These are phyloP conservation scores for Schizophyllum amplum DNA, from an alignment of 1,284 basidiomycete genomes.

Conservation along the genomic window DNA sequence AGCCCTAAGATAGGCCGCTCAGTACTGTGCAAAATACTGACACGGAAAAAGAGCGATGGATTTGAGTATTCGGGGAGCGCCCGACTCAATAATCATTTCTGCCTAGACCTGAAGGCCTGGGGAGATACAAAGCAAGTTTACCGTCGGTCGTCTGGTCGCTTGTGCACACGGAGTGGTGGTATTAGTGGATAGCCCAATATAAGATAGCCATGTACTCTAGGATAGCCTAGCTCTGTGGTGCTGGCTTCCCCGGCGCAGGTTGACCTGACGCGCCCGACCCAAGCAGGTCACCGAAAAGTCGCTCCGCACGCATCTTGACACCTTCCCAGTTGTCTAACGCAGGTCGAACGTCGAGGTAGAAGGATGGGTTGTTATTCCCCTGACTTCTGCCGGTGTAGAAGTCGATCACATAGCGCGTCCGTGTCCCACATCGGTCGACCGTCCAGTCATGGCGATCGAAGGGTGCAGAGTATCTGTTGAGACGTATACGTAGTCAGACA, in stretches of 20 bases:
- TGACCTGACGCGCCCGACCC: not conserved
- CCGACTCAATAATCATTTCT: too few species aligned
- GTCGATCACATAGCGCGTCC: constrained; percentile 93
- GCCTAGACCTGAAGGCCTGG: too few species aligned
- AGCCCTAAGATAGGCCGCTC: too few species aligned
- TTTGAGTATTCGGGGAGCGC: too few species aligned
- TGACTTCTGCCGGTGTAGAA: constrained; percentile 87
- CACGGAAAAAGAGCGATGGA: too few species aligned
- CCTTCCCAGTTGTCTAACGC: constrained; percentile 91
- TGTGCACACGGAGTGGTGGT: not conserved
- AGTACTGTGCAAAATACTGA: too few species aligned
- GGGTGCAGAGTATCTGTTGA: constrained; percentile 76
- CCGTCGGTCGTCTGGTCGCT: too few species aligned
- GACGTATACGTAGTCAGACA: not conserved
- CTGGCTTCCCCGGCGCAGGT: not conserved
- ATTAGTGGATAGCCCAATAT: not conserved
- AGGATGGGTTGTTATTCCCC: constrained; percentile 49
- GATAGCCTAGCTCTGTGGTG: not conserved
- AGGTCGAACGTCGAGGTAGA: constrained; percentile 92
- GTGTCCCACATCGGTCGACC: constrained; percentile 85
- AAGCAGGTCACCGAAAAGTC: constrained; percentile 24
- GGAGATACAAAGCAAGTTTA: too few species aligned
- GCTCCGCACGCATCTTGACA: constrained; percentile 63
- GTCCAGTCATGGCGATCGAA: constrained; percentile 99
- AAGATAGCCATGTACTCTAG: not conserved